phyloP scores from a whole-genome alignment of 257 asterid species.

The Orobanche coerulescens region DNA sequence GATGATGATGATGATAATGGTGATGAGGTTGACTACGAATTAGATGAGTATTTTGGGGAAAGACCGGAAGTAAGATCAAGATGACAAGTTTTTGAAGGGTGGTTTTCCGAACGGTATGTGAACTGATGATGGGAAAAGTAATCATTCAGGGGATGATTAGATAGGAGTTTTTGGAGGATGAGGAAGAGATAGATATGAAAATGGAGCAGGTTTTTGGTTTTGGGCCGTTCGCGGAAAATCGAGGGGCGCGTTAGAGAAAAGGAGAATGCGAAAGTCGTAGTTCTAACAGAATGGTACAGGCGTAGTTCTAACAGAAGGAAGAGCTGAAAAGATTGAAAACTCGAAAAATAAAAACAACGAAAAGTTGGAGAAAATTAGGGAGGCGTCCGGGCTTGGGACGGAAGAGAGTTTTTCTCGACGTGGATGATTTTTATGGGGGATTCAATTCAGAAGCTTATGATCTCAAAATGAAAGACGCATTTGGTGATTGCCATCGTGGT shows the following conservation, averaged over 20 bases:
- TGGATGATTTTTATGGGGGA: slow-evolving; percentile 66
- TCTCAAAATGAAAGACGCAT: slow-evolving; percentile 64
- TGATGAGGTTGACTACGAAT: slow-evolving; percentile 33
- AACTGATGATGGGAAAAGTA: slow-evolving; percentile 32
- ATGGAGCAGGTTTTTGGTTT: slow-evolving; percentile 55
- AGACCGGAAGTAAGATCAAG: slow-evolving; percentile 57
- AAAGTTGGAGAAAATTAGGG: slow-evolving; percentile 71
- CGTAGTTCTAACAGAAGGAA: slow-evolving; percentile 60
- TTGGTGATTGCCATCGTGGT: slow-evolving; percentile 50
- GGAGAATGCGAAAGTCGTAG: slow-evolving; percentile 58
- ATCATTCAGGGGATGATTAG: slow-evolving; percentile 23
- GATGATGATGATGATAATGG: slow-evolving; percentile 26
- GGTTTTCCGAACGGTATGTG: slow-evolving; percentile 58
- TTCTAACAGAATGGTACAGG: slow-evolving; percentile 55
- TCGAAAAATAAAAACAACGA: slow-evolving; percentile 70
- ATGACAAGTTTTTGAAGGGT: slow-evolving; percentile 46
- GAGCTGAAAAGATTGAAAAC: slow-evolving; percentile 82
- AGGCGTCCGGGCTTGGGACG: slow-evolving; percentile 58
- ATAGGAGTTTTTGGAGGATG: slow-evolving; percentile 50
- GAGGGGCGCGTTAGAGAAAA: slow-evolving; percentile 87
- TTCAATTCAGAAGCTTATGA: slow-evolving; percentile 69
- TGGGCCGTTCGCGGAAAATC: slow-evolving; percentile 61
- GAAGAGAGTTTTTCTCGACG: slow-evolving; percentile 40
- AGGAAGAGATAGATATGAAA: slow-evolving; percentile 80
- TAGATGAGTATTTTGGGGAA: slow-evolving; percentile 60